phyloP scores from a whole-genome alignment of 257 asterid species.

The Plectranthus barbatus region DNA sequence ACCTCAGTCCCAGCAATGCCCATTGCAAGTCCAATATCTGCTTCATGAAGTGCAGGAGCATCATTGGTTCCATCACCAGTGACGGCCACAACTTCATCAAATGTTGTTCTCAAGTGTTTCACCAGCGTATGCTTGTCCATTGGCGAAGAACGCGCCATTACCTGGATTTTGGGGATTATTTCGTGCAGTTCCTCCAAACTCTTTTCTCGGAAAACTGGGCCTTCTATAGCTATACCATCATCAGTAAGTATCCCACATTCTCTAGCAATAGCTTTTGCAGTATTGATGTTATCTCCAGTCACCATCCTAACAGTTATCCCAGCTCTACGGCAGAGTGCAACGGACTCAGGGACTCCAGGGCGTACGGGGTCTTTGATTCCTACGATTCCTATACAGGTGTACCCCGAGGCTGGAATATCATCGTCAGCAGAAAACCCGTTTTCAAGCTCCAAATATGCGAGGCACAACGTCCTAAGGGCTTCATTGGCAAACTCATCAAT shows the following conservation, averaged over 20 bases:
- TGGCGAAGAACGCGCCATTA: constrained; percentile 98
- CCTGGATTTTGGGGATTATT: too few species aligned
- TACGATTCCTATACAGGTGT: constrained; percentile 64
- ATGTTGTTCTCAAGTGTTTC: constrained; percentile 81
- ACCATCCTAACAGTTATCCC: constrained; percentile 92
- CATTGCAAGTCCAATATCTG: constrained; percentile 59
- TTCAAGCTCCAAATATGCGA: constrained; percentile 69
- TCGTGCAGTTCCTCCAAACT: constrained; percentile 71
- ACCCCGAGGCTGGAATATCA: constrained; percentile 64
- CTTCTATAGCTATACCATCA: constrained; percentile 89
- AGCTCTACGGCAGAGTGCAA: constrained; percentile 83
- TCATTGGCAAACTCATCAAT: constrained; percentile 67
- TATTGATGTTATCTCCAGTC: constrained; percentile 87
- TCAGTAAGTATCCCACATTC: constrained; percentile 96
- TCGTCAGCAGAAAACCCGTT: constrained; percentile 42
- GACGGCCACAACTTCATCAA: constrained; percentile 67
- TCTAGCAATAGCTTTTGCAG: constrained; percentile 88
- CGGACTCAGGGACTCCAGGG: constrained; percentile 86
- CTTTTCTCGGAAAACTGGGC: constrained; percentile 81
- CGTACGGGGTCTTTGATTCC: constrained; percentile 95
- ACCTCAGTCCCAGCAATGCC: constrained; percentile 66
- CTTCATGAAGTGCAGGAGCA: constrained; percentile 59
- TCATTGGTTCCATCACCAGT: constrained; percentile 60
- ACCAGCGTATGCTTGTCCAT: constrained; percentile 88
- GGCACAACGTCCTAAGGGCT: constrained; percentile 83